Percentiles rank a stretch among this genome's conserved stretches.
phyloP scores from a whole-genome alignment of 176 grass and related monocot genomes.

The Elaeis guineensis region DNA sequence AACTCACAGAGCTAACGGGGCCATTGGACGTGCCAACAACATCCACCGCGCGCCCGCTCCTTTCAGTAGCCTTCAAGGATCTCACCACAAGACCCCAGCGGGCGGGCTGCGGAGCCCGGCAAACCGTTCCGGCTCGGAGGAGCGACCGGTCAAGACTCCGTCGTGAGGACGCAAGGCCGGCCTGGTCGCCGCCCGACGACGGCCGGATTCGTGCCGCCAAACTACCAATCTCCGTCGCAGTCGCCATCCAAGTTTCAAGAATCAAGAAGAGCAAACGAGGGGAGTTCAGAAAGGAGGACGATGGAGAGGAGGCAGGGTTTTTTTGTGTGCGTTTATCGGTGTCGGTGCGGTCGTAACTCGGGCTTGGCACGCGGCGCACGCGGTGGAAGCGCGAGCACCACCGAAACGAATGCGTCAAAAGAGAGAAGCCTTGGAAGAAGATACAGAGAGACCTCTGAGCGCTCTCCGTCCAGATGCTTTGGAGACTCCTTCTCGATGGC shows the following conservation, averaged over 20 bases:
- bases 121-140: neutral
- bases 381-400: too few species aligned
- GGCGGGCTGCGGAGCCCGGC: conserved; percentile 12
- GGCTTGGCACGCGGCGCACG: too few species aligned
- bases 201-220: conserved; percentile 23
- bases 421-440: too few species aligned
- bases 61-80: conserved; percentile 31
- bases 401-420: too few species aligned
- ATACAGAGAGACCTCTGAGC: too few species aligned
- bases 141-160: conserved; percentile 1
- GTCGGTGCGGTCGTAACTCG: too few species aligned
- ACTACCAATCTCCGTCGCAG: conserved; percentile 50
- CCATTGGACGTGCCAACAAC: conserved; percentile 47
- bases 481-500: too few species aligned
- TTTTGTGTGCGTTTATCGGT: too few species aligned
- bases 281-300: too few species aligned
- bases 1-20: conserved; percentile 33
- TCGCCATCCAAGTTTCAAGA: conserved; percentile 23
- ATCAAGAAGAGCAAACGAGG: too few species aligned
- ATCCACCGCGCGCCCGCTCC: conserved; percentile 34
- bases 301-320: too few species aligned
- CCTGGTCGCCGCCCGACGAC: neutral
- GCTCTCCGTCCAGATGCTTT: too few species aligned
- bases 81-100: conserved; percentile 28
- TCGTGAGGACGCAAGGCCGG: neutral